Conservation (phyloP, 768 basidiomycete species). For the Phylloporus rhodoxanthus region DNA sequence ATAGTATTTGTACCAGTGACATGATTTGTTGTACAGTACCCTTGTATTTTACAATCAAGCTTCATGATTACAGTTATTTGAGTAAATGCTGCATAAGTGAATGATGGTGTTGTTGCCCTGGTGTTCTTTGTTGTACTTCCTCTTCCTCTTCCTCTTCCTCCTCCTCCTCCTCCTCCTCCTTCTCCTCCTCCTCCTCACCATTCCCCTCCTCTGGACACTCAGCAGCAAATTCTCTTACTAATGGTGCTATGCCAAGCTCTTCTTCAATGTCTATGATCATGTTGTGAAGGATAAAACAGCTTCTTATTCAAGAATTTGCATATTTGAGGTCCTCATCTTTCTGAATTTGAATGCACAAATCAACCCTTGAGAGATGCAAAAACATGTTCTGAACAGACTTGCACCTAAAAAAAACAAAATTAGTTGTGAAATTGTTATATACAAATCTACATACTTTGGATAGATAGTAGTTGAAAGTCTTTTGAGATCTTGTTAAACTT, state of each 20-base stretch:
- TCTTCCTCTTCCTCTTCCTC: too few species aligned
- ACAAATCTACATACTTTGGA: slow-evolving; percentile 17
- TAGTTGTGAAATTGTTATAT: neutral
- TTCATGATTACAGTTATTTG: too few species aligned
- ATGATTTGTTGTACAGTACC: too few species aligned
- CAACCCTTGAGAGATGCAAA: slow-evolving; percentile 12
- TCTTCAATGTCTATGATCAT: slow-evolving; percentile 11
- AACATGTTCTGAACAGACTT: slow-evolving; percentile 10
- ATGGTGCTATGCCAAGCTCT: neutral
- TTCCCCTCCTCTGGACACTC: too few species aligned
- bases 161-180: too few species aligned
- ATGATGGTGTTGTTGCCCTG: too few species aligned
- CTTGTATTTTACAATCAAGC: too few species aligned
- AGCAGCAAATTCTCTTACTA: neutral
- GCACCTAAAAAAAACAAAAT: slow-evolving; percentile 19
- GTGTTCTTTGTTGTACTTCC: too few species aligned
- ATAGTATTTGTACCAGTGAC: too few species aligned
- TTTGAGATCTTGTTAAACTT: slow-evolving; percentile 6
- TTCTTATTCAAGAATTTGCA: slow-evolving; percentile 3
- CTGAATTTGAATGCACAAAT: slow-evolving; percentile 8
- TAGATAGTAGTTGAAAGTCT: slow-evolving; percentile 18
- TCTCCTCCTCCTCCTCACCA: too few species aligned
- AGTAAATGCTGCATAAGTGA: too few species aligned
- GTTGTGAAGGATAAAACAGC: slow-evolving; percentile 11
- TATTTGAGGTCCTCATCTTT: neutral